Conservation (phyloP, 208 protist species). For the Wallacemonas sp. region DNA sequence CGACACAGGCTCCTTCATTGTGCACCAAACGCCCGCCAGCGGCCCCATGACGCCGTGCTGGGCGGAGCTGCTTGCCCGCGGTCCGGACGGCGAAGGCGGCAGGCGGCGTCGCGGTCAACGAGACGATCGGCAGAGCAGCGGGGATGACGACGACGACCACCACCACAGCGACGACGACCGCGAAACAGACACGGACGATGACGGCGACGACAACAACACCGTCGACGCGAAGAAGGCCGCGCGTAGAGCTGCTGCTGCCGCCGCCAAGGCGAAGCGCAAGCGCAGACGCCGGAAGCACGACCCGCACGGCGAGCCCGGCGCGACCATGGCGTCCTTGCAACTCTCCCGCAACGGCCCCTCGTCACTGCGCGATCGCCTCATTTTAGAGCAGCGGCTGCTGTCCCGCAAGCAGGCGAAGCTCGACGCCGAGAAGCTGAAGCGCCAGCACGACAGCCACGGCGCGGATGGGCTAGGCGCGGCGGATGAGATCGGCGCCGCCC, state of each 20-base stretch:
- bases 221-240: background rate
- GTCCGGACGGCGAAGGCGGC: no score
- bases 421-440: background rate
- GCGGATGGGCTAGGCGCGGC: background rate
- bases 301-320: background rate
- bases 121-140: background rate
- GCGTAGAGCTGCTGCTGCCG: background rate
- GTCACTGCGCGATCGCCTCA: background rate
- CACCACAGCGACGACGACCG: background rate
- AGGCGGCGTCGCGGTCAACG: background rate
- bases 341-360: background rate
- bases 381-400: background rate
- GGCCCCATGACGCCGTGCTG: background rate
- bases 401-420: background rate
- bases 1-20: constrained; percentile 2
- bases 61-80: constrained; percentile 2
- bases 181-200: background rate
- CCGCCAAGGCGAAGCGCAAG: background rate
- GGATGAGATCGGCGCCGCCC: background rate
- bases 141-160: background rate
- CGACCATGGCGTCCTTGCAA: background rate
- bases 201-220: background rate
- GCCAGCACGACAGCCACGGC: background rate
- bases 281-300: background rate
- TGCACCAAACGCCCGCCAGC: constrained; percentile 3